Evolutionary conservation across 2,329 filamentous ascomycete species (phyloP).

Genomic region (Claviceps sorghi): DNA sequence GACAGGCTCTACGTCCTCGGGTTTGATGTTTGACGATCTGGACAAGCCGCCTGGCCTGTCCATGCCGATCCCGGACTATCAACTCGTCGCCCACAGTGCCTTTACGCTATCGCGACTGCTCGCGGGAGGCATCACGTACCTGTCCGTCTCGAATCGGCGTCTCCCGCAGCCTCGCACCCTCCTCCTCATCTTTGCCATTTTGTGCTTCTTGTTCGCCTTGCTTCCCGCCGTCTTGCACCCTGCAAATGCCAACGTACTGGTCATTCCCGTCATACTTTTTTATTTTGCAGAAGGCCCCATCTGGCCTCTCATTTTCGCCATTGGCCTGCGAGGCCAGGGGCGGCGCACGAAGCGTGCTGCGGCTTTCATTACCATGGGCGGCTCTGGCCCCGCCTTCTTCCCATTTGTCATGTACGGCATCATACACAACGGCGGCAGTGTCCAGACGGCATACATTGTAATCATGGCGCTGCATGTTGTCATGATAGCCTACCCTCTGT

Average conservation of each 20-base stretch:
- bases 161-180: constrained; percentile 55
- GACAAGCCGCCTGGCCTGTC: constrained; percentile 30
- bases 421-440: constrained; percentile 41
- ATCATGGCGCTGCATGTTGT: constrained; percentile 38
- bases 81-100: constrained; percentile 55
- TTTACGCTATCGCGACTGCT: constrained; percentile 64
- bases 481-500: constrained; percentile 33
- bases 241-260: constrained; percentile 31
- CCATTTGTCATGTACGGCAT: constrained; percentile 62
- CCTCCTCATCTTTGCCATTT: constrained; percentile 44
- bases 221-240: constrained; percentile 31
- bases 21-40: constrained; percentile 10
- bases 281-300: constrained; percentile 73
- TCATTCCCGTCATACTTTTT: constrained; percentile 51
- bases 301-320: constrained; percentile 68
- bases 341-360: constrained; percentile 67
- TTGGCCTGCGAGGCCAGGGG: constrained; percentile 67
- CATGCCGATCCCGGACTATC: constrained; percentile 46
- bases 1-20: constrained; percentile 14
- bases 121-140: constrained; percentile 48
- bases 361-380: constrained; percentile 63
- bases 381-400: constrained; percentile 57
- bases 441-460: constrained; percentile 50
- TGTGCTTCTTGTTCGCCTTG: constrained; percentile 44
- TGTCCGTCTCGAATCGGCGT: constrained; percentile 30